phyloP scores from a whole-genome alignment of 768 basidiomycete genomes.

The Tylopilus rubrobrunneus region DNA sequence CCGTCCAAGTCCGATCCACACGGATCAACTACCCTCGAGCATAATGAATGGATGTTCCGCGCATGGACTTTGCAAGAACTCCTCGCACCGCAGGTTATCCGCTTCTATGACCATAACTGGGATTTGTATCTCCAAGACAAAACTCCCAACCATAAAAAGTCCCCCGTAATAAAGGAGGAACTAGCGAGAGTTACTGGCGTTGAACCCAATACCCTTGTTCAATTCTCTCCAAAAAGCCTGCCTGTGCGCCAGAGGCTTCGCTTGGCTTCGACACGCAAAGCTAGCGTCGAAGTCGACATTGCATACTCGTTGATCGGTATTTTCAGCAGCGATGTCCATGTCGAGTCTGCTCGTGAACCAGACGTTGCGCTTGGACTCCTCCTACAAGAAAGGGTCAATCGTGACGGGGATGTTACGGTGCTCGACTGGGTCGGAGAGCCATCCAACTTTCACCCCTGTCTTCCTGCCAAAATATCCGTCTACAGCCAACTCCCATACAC shows the following conservation, averaged over 20 bases:
- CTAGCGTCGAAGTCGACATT: constrained; percentile 5
- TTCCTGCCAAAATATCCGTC: constrained; percentile 13
- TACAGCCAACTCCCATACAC: neutral
- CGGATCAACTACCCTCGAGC: neutral
- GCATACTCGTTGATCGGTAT: constrained; percentile 16
- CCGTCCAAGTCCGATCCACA: neutral
- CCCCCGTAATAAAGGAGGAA: neutral
- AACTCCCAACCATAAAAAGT: constrained; percentile 5
- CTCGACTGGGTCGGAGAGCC: constrained; percentile 18
- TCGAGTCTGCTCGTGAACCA: constrained; percentile 1
- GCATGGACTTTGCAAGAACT: constrained; percentile 7
- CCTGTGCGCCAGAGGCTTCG: constrained; percentile 7
- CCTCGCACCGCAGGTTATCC: constrained; percentile 2
- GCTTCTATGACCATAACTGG: constrained; percentile 10
- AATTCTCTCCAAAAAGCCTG: neutral
- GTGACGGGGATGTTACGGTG: constrained; percentile 10
- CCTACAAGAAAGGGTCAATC: constrained; percentile 13
- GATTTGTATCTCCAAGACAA: neutral
- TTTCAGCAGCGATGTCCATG: constrained; percentile 11
- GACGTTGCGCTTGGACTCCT: constrained; percentile 9
- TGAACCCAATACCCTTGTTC: neutral
- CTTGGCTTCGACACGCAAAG: constrained; percentile 12
- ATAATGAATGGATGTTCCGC: constrained; percentile 16
- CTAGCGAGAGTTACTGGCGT: neutral
- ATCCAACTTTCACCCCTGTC: constrained; percentile 14